Percentiles rank a stretch among this genome's conserved stretches.
Conservation (phyloP, 768 basidiomycete genomes). For the Tylopilus felleus region DNA sequence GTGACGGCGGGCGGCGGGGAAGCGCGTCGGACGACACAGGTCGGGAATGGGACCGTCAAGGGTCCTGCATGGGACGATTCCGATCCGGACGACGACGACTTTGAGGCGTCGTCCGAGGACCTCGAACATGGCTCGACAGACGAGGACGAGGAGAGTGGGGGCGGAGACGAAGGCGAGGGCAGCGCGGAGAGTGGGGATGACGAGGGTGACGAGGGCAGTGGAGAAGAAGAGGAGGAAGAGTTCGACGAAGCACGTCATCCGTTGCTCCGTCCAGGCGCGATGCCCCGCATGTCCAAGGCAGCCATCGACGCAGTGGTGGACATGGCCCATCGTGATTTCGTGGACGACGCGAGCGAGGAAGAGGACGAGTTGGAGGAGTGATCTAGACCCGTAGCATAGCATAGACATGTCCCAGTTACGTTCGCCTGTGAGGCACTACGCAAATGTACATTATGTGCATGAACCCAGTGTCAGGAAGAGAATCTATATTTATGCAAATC, state of each 20-base stretch:
- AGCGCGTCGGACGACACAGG: background rate
- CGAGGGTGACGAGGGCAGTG: constrained; percentile 35
- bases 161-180: background rate
- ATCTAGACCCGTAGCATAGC: constrained; percentile 6
- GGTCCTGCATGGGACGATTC: constrained; percentile 33
- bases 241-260: constrained; percentile 59
- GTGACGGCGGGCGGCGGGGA: background rate
- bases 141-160: constrained; percentile 30
- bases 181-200: constrained; percentile 33
- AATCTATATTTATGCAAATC: background rate
- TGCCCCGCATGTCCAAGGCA: constrained; percentile 66
- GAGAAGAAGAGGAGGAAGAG: constrained; percentile 37
- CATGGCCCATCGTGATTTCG: constrained; percentile 54
- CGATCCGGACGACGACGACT: constrained; percentile 35
- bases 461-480: no score
- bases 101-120: constrained; percentile 39
- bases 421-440: no score
- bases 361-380: constrained; percentile 52
- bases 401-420: background rate
- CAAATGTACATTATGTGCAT: background rate
- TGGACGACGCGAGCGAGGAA: constrained; percentile 33
- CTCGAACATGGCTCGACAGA: constrained; percentile 40
- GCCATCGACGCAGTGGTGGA: constrained; percentile 63
- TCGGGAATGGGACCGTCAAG: constrained; percentile 16
- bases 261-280: constrained; percentile 58